Conservation (phyloP, 208 protist genomes). For the Trypanosoma lewisi region DNA sequence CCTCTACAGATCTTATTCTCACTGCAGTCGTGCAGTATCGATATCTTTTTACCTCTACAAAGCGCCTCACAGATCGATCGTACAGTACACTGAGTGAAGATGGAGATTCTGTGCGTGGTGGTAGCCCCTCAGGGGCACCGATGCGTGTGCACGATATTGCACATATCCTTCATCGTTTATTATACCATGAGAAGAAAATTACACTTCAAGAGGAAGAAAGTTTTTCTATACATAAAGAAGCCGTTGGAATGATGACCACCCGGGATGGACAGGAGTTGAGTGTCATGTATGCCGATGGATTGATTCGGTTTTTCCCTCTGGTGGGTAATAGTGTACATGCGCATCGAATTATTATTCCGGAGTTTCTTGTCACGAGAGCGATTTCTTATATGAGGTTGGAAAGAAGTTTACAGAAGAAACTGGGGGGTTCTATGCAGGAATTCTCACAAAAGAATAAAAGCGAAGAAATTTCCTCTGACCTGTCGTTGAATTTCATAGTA, state of each 20-base stretch:
- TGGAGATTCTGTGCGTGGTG: not conserved
- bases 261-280: constrained; percentile 60
- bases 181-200: constrained; percentile 20
- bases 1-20: constrained; percentile 59
- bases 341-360: constrained; percentile 62
- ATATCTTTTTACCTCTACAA: constrained; percentile 36
- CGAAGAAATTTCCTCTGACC: not conserved
- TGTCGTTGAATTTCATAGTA: constrained; percentile 27
- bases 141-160: constrained; percentile 48
- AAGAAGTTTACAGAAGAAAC: not conserved
- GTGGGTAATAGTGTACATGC: constrained; percentile 50
- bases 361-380: constrained; percentile 53
- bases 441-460: not conserved
- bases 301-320: constrained; percentile 67
- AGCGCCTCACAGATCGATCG: not conserved
- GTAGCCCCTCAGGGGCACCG: constrained; percentile 8
- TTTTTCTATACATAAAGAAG: constrained; percentile 49
- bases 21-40: constrained; percentile 53
- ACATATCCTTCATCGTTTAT: constrained; percentile 48
- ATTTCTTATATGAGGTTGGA: constrained; percentile 34
- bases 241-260: constrained; percentile 53
- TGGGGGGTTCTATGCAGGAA: not conserved
- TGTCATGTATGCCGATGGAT: constrained; percentile 69
- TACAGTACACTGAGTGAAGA: not conserved
- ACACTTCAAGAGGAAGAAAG: constrained; percentile 13